Base-by-base conservation (phyloP, 768 basidiomycete genomes). In the Lentinus tigrinus region DNA sequence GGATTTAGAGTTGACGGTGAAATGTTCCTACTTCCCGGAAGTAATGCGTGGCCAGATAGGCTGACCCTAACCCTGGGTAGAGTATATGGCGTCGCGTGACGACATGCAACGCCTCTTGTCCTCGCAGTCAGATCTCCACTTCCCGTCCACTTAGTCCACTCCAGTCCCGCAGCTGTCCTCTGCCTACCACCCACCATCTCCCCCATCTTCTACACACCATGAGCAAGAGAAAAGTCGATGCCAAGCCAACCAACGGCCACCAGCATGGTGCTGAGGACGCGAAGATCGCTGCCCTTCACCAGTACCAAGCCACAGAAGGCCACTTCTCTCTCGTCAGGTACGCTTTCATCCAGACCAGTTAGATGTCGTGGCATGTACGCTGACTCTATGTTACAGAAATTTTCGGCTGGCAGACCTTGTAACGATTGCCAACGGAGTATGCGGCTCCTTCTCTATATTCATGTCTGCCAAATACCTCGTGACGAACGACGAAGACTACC, bases 341-440 rank as follows among this genome's bases (percentile, higher is more conserved):
- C 24, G 50, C 27, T 11, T 57, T 44, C 40, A 49, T 48, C 56
- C n/a, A n/a, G n/a, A n/a, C n/a, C n/a, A n/a, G n/a, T n/a, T n/a
- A n/a, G n/a, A n/a, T n/a, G n/a, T 54, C 57, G 28, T 57, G 34
- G 50, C 26, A 24, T 16, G 37, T 27, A 55, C 23, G 31, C 34
- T 42, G 52, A 16, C 31, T 11, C 31, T 31, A 11, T 26, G 16
- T 19, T 62, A 19, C 66, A 97, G 97, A 66, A 98, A 98, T 74
- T 99, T 99, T 71, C 92, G 95, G 52, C 84, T 98, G 26, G 97
- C 97, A 63, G 97, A 99, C 78, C 82, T 97, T 51, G 94, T 99
- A 66, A 99, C 97, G 36, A 94, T 99, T 63, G 95, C 95, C 89
- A 99, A 99, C 71, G 97, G 97, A 44, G 89, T 98, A 73, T 99